These are phyloP conservation scores for Dentipellis fragilis DNA, from an alignment of 768 basidiomycete species.

Conservation along the genomic window DNA sequence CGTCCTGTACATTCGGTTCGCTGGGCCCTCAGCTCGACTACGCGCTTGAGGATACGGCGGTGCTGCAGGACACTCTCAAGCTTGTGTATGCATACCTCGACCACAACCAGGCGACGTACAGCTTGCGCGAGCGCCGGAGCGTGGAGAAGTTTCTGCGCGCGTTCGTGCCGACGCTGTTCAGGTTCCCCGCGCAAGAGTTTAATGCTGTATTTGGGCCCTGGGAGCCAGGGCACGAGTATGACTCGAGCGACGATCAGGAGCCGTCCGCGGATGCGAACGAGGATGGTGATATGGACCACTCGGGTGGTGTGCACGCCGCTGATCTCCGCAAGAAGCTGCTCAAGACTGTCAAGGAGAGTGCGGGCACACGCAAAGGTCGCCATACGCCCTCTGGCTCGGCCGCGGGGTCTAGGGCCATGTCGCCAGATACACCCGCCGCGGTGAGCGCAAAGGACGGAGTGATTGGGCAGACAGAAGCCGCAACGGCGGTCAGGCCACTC, in stretches of 20 bases:
- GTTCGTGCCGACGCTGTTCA: slow-evolving; percentile 79
- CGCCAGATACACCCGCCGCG: neutral
- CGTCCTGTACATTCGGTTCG: slow-evolving; percentile 32
- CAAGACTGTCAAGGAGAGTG: slow-evolving; percentile 41
- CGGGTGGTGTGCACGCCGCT: slow-evolving; percentile 17
- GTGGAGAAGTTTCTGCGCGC: slow-evolving; percentile 79
- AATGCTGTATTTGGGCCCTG: slow-evolving; percentile 51
- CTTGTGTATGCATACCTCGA: slow-evolving; percentile 89
- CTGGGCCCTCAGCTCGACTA: slow-evolving; percentile 72
- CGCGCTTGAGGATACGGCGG: slow-evolving; percentile 62
- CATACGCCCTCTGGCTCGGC: neutral
- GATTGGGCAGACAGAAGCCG: neutral
- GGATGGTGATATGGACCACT: slow-evolving; percentile 16
- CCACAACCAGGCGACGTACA: slow-evolving; percentile 69
- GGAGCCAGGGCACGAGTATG: slow-evolving; percentile 32
- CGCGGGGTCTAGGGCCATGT: neutral
- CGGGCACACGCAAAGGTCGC: neutral
- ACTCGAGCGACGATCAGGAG: slow-evolving; percentile 17
- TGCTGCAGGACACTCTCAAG: slow-evolving; percentile 83
- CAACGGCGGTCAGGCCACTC: neutral
- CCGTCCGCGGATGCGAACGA: slow-evolving; percentile 12
- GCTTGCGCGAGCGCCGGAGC: slow-evolving; percentile 62
- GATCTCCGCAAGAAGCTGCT: slow-evolving; percentile 66
- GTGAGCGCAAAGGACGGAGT: neutral
- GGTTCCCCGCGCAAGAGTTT: slow-evolving; percentile 56